Conservation (phyloP, 139 green algal species). For the Chlorella sp. region DNA sequence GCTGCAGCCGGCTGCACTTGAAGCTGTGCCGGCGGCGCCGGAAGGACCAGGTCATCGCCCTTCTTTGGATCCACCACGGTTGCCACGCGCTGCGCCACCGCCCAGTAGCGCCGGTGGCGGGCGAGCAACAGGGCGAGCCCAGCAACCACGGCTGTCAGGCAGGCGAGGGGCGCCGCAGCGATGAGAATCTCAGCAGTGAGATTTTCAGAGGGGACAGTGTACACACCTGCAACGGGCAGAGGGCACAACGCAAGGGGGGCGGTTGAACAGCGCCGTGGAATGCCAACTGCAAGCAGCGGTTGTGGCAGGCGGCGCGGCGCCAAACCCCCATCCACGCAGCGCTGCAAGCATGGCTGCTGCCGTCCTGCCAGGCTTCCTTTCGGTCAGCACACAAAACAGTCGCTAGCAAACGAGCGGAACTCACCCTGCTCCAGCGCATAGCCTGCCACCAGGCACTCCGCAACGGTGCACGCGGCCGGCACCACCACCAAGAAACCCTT, state of each 20-base stretch:
- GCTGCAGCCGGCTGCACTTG: too few relatives aligned
- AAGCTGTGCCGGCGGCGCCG: too few relatives aligned
- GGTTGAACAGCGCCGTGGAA: too few relatives aligned
- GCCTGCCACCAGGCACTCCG: constrained; percentile 37
- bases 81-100: neutral
- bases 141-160: constrained; percentile 28
- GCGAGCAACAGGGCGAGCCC: constrained; percentile 17
- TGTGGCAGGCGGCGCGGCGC: too few relatives aligned
- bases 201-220: neutral
- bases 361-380: neutral
- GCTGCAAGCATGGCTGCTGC: neutral
- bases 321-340: neutral
- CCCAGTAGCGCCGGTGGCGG: neutral
- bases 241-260: too few relatives aligned
- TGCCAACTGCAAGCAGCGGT: neutral
- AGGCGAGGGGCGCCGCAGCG: constrained; percentile 41
- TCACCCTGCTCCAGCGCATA: neutral
- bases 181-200: constrained; percentile 38
- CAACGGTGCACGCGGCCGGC: constrained; percentile 23
- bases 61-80: too few relatives aligned
- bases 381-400: too few relatives aligned
- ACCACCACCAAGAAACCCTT: constrained; percentile 41
- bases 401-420: too few relatives aligned
- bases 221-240: constrained; percentile 24
- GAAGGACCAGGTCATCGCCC: too few relatives aligned